Evolutionary conservation across 352 stramenopile species (phyloP), one percentile per base, ranked within the genome.

Genomic region (Albugo laibachii): DNA sequence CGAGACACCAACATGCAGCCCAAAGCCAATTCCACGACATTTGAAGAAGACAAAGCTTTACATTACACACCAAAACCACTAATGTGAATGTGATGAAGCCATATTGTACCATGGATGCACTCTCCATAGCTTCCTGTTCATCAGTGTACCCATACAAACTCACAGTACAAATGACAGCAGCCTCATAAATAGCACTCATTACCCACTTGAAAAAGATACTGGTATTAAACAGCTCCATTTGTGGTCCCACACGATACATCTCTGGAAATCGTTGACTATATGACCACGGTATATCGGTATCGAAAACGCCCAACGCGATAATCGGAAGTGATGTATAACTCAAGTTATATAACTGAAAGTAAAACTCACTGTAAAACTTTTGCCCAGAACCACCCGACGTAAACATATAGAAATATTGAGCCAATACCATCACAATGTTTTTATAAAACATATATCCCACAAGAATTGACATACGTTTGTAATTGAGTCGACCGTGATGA

Each of bases 391-490:
- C 87, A 45, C 85, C 88, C 47, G 80, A 95, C 47, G 69, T 89
- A 46, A 96, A 73, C 61, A 83, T 93, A 62, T 86, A 84, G 39
- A 92, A 84, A 60, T 96, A 95, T 58, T 97, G 65, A 42, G 63
- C 57, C 27, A 80, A 57, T 46, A 91, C 82, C 56, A 95, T 76
- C 19, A 91, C 65, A 50, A 97, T 92, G 63, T 98, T 98, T 62
- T 98, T 98, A 83, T 99, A 99, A 59, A 99, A 99, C 54, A 97
- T 95, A 60, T 97, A 98, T 5, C 95, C 72, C 16, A 95, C 77
- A 16, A 97, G 66, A 45, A 85, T 89, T 19, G 75, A 78, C 63
- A 97, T 93, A 41, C 95, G 89, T 53, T 92, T 86, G 59, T 98
- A 99, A 64, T 97, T 97, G 73, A 93, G 88, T 27, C 95, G 80